phyloP scores from a whole-genome alignment of 2,329 filamentous ascomycete genomes.

The Ophiosphaerella korrae region DNA sequence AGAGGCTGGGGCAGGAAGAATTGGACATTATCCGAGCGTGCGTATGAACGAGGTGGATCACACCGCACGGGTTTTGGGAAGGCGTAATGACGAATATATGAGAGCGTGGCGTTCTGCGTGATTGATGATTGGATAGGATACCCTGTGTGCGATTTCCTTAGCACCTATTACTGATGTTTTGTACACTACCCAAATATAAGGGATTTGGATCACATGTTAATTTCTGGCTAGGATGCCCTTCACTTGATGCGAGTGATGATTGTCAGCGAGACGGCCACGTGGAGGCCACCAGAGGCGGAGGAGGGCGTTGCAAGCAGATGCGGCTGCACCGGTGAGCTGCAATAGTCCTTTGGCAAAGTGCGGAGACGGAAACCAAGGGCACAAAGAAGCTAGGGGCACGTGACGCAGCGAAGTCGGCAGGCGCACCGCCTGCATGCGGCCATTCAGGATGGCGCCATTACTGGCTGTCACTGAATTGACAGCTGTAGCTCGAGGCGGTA shows the following conservation, averaged over 20 bases:
- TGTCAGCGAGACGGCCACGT: no score
- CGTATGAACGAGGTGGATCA: conserved; percentile 16
- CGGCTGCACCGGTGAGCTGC: no score
- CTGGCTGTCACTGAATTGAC: background rate
- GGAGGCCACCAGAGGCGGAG: no score
- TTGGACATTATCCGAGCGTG: conserved; percentile 29
- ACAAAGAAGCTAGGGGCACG: conserved; percentile 7
- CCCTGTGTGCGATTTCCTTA: background rate
- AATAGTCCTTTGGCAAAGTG: no score
- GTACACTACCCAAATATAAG: no score
- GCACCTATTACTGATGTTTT: no score
- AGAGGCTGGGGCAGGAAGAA: conserved; percentile 27
- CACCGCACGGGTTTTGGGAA: no score
- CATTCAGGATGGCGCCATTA: conserved; percentile 16
- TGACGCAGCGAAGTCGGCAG: conserved; percentile 18
- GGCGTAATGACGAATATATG: background rate
- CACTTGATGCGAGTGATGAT: no score
- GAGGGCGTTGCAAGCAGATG: no score
- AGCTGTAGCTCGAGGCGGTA: background rate
- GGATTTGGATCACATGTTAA: no score
- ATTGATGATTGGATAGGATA: conserved; percentile 2
- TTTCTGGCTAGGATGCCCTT: no score
- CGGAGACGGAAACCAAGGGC: no score
- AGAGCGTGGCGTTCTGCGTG: background rate
- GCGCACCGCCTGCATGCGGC: conserved; percentile 6